Percentiles rank a stretch among this genome's conserved stretches.
Evolutionary conservation across 163 green algal genomes (phyloP).

Genomic region (Chlorella variabilis): DNA sequence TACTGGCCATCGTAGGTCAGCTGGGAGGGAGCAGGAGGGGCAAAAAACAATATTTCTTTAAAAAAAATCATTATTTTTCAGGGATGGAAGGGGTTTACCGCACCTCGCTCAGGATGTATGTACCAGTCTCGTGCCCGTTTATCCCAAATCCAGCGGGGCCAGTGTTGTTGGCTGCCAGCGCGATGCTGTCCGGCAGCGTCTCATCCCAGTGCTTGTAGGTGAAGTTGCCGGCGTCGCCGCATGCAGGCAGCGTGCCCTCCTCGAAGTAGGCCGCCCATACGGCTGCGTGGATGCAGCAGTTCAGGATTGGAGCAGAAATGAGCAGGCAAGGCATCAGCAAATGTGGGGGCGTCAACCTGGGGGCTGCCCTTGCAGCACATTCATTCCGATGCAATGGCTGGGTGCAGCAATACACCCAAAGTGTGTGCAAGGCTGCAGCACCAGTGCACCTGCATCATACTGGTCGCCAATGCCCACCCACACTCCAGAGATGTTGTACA

Average conservation of each 20-base stretch:
- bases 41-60: neutral
- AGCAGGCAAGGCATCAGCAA: neutral
- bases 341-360: too few relatives aligned
- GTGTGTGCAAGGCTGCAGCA: neutral
- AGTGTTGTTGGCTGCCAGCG: neutral
- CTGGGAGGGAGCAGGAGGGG: neutral
- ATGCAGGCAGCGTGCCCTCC: neutral
- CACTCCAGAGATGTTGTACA: neutral
- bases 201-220: slow-evolving; percentile 11
- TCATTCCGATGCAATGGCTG: neutral
- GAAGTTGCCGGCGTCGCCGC: neutral
- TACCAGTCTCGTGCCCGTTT: neutral
- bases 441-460: neutral
- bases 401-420: neutral
- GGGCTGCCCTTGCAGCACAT: too few relatives aligned
- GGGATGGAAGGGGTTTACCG: neutral
- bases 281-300: neutral
- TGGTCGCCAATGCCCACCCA: slow-evolving; percentile 12
- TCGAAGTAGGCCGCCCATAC: slow-evolving; percentile 8
- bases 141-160: neutral
- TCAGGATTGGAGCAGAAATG: too few relatives aligned
- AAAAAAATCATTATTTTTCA: neutral
- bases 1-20: neutral
- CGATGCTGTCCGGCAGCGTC: neutral
- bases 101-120: neutral